Evolutionary conservation across 768 basidiomycete species (phyloP).

Genomic region (Lactarius sp.): DNA sequence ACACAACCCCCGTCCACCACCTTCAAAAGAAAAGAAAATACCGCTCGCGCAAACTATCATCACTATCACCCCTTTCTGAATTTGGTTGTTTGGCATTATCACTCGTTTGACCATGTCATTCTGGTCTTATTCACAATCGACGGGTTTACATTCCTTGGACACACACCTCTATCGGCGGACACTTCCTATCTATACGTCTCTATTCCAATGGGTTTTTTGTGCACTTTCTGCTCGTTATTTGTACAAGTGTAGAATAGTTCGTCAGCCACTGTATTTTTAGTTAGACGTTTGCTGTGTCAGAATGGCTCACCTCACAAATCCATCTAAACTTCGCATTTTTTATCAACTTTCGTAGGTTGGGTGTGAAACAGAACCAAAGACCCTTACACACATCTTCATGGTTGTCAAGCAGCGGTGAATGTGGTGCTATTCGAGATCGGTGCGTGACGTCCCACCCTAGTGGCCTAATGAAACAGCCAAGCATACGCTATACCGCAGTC

Average conservation of each 20-base stretch:
- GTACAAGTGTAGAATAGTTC: conserved; percentile 1
- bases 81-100: neutral
- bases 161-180: neutral
- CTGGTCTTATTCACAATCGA: neutral
- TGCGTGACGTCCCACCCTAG: too few relatives aligned
- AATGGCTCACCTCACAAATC: neutral
- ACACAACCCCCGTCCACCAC: neutral
- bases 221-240: neutral
- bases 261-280: neutral
- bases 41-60: neutral
- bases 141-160: neutral
- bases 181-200: neutral
- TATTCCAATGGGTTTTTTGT: neutral
- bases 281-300: neutral
- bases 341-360: neutral
- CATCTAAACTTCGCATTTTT: neutral
- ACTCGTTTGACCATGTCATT: conserved; percentile 3
- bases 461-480: too few relatives aligned
- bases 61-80: neutral
- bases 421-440: too few relatives aligned
- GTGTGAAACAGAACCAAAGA: neutral
- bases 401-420: too few relatives aligned
- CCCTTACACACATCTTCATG: too few relatives aligned
- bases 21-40: neutral
- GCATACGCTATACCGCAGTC: too few relatives aligned